Conservation (phyloP, 352 stramenopile species). For the Phytophthora pini region DNA sequence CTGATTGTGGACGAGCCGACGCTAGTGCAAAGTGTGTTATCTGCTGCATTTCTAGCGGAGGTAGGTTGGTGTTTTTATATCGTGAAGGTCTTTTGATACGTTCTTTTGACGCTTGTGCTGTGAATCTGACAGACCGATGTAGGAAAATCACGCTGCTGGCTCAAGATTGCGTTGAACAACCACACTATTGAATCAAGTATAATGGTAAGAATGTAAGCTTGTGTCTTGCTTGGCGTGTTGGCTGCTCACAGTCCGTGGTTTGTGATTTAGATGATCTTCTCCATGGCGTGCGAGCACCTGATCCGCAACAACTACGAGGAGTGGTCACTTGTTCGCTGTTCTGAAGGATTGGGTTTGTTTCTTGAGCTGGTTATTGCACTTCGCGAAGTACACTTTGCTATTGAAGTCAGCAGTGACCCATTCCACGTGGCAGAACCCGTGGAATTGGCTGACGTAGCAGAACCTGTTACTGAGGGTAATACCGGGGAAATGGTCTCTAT, state of each 20-base stretch:
- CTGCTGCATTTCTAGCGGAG: slow-evolving; percentile 70
- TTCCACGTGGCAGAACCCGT: slow-evolving; percentile 40
- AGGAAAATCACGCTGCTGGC: slow-evolving; percentile 75
- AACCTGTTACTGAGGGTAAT: slow-evolving; percentile 21
- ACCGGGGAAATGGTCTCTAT: slow-evolving; percentile 35
- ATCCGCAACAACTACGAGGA: slow-evolving; percentile 82
- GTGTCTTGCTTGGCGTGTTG: neutral
- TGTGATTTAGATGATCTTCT: slow-evolving; percentile 75
- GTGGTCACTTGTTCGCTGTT: slow-evolving; percentile 80
- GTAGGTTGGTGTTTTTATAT: slow-evolving; percentile 28
- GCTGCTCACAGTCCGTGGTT: slow-evolving; percentile 4
- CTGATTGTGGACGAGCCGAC: slow-evolving; percentile 78
- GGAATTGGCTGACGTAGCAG: slow-evolving; percentile 15
- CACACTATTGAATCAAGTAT: slow-evolving; percentile 82
- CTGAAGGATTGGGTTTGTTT: slow-evolving; percentile 74
- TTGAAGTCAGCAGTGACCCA: slow-evolving; percentile 68
- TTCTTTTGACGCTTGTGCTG: slow-evolving; percentile 8
- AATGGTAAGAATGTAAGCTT: slow-evolving; percentile 45
- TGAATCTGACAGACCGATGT: slow-evolving; percentile 48
- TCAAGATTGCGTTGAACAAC: slow-evolving; percentile 84
- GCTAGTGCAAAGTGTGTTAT: slow-evolving; percentile 71
- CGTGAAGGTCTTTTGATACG: neutral
- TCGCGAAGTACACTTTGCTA: slow-evolving; percentile 70
- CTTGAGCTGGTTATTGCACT: slow-evolving; percentile 80
- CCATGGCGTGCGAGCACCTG: slow-evolving; percentile 73